Percentiles rank a stretch among this genome's conserved stretches.
These are phyloP conservation scores for Boletales sp. DNA, from an alignment of 768 basidiomycete species.

Conservation along the genomic window DNA sequence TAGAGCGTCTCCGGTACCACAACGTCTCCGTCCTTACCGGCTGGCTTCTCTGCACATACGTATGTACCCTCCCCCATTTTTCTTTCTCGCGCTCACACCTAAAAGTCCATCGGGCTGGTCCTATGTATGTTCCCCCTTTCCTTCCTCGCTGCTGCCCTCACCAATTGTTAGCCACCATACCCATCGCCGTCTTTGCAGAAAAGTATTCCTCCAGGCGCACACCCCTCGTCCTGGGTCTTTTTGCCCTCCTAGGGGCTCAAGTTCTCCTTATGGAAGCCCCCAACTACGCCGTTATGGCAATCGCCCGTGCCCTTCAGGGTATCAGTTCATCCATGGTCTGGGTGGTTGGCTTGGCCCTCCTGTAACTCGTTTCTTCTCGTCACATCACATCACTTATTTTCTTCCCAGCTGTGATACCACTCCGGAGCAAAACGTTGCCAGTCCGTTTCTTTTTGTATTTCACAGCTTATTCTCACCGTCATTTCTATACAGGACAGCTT, in stretches of 20 bases:
- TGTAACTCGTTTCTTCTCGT: constrained; percentile 34
- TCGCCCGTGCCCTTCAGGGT: constrained; percentile 59
- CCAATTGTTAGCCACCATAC: constrained; percentile 45
- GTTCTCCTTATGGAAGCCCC: constrained; percentile 62
- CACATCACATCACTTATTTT: constrained; percentile 7
- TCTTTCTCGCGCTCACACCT: constrained; percentile 3
- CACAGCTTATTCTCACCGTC: background rate
- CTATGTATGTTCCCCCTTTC: constrained; percentile 37
- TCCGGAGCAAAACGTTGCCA: constrained; percentile 45
- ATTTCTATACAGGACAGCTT: constrained; percentile 43
- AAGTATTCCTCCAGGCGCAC: constrained; percentile 41
- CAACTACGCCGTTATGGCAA: constrained; percentile 51
- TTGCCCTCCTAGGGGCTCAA: constrained; percentile 51
- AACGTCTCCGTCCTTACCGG: constrained; percentile 50
- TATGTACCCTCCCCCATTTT: constrained; percentile 26
- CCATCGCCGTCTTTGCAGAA: constrained; percentile 56
- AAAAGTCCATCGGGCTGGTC: constrained; percentile 54
- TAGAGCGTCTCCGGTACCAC: constrained; percentile 45
- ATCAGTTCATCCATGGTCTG: constrained; percentile 59
- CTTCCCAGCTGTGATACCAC: constrained; percentile 50
- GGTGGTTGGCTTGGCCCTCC: constrained; percentile 57
- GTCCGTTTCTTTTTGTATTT: constrained; percentile 32
- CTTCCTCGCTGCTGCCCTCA: constrained; percentile 1
- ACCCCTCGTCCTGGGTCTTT: constrained; percentile 49
- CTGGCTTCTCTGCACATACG: constrained; percentile 61